phyloP scores from a whole-genome alignment of 2,329 filamentous ascomycete genomes.

The Didymella segeticola region DNA sequence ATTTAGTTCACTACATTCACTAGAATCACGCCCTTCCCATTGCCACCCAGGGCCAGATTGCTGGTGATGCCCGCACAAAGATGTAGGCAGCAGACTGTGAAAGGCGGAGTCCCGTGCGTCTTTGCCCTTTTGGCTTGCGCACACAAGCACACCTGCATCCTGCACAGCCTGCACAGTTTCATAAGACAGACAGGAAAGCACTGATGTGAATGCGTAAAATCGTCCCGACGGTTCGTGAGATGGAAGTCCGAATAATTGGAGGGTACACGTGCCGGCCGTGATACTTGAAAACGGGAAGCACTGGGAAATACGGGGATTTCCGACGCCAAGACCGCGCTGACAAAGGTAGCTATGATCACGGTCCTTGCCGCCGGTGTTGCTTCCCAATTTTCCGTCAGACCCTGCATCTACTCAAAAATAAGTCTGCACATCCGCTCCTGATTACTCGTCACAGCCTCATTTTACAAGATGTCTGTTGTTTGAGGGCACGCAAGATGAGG shows the following conservation, averaged over 20 bases:
- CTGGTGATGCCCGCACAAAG: not conserved
- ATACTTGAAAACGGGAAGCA: not conserved
- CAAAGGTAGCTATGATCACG: not conserved
- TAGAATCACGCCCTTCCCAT: not conserved
- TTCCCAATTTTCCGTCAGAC: not conserved
- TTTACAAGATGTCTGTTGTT: not conserved
- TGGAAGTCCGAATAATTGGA: too few relatives aligned
- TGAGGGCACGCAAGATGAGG: not conserved
- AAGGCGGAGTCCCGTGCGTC: constrained; percentile 4
- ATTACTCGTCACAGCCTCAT: not conserved
- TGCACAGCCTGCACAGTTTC: not conserved
- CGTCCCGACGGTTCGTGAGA: too few relatives aligned
- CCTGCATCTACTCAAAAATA: not conserved
- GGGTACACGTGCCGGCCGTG: not conserved
- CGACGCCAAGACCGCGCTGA: not conserved
- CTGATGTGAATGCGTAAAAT: too few relatives aligned
- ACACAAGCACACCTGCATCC: too few relatives aligned
- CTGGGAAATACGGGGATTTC: not conserved
- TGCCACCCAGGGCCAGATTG: too few relatives aligned
- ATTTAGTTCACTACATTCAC: not conserved
- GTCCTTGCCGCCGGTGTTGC: not conserved
- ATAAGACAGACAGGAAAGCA: not conserved
- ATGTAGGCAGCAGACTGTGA: not conserved
- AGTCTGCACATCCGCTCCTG: not conserved
- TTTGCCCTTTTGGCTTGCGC: constrained; percentile 1